Base-by-base conservation (phyloP, 805 yeast genomes). In the Hemisphaericaspora nanyangensis region DNA sequence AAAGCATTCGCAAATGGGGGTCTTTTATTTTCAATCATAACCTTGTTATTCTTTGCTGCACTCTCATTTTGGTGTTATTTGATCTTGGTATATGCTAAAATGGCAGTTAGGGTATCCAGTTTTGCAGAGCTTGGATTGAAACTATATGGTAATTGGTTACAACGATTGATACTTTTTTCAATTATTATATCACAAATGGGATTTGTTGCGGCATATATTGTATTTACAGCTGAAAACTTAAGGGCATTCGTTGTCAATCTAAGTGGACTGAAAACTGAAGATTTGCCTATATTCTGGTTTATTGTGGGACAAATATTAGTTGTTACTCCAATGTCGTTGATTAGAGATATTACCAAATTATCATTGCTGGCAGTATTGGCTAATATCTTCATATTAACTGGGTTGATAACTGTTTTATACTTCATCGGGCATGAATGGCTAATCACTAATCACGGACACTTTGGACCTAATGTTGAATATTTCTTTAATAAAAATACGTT, bases 51-150 rank as follows among this genome's bases (percentile, higher is more conserved):
- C 38, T 85, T 84, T 60, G 90, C 90, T 0, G 17, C 76, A 3
- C 72, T 85, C 43, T 85, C 93, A 0, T 85, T 70, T 52, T 85
- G 89, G 83, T 85, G 95, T 55, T 85, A 85, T 56, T 72, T 77
- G 48, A 77, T 82, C 17, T 62, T 85, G 37, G 76, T 82, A 6
- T 64, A 65, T 39, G 60, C 88, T 13, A 85, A 85, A 47, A 65
- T 62, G 15, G 69, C 74, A 4, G 74, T 85, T 0, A 71, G 70
- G 6, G 88, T 84, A 1, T 70, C 85, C 0, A 79, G 90, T n/a
- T 85, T 85, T 61, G 87, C 86, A 48, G 93, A 85, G 42, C 80
- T 85, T 36, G 95, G 93, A 3, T 49, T 58, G 18, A 71, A 62
- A 32, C 60, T 83, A 18, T 85, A 79, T 56, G 93, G 93, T 2